Conservation (phyloP, 768 basidiomycete species). For the Favolaschia claudopus region DNA sequence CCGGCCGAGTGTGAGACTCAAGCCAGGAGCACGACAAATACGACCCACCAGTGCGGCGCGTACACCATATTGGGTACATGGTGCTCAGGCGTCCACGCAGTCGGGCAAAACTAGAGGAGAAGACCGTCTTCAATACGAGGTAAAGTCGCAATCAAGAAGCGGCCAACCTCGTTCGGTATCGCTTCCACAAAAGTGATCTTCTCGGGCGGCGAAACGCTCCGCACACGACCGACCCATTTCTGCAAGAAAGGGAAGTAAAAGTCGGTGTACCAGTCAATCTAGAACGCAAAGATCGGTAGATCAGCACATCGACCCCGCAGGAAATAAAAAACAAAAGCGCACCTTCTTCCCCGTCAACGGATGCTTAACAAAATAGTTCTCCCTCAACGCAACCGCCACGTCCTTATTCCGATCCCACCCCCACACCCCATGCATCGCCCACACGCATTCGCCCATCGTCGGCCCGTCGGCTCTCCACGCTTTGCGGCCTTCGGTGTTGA, state of each 20-base stretch:
- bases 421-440: conserved; percentile 96
- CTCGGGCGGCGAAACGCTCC: conserved; percentile 51
- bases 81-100: conserved; percentile 74
- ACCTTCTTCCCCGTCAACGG: conserved; percentile 72
- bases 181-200: conserved; percentile 82
- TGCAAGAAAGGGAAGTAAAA: conserved; percentile 83
- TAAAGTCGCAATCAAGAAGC: neutral
- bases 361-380: conserved; percentile 83
- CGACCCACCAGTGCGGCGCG: conserved; percentile 74
- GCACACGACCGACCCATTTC: conserved; percentile 71
- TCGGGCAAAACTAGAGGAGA: conserved; percentile 73
- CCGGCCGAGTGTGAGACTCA: conserved; percentile 47
- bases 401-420: conserved; percentile 76
- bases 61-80: conserved; percentile 71
- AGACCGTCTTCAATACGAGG: conserved; percentile 7
- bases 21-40: conserved; percentile 27
- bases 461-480: conserved; percentile 83
- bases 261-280: conserved; percentile 90
- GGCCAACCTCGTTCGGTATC: conserved; percentile 91
- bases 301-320: neutral
- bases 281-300: neutral
- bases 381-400: conserved; percentile 77
- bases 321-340: conserved; percentile 7
- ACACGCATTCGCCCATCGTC: conserved; percentile 74
- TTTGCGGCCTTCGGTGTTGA: conserved; percentile 66